Conservation (phyloP, 257 asterid genomes). For the Ajuga chamaepitys region DNA sequence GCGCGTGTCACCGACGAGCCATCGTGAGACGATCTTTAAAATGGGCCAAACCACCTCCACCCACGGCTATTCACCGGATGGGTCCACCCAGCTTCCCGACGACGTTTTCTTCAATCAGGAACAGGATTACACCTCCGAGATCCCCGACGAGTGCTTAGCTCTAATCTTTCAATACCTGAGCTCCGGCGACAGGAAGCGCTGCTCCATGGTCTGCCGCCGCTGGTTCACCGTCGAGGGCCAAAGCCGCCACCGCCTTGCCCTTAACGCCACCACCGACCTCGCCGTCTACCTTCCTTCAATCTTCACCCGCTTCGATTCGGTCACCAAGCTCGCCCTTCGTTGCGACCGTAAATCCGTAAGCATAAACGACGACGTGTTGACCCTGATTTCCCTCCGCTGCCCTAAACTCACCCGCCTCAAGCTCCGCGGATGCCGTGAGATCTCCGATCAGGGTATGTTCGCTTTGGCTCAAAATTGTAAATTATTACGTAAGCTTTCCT, state of each 20-base stretch:
- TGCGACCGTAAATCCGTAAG: conserved; percentile 67
- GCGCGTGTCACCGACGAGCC: conserved; percentile 10
- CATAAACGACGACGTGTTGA: conserved; percentile 50
- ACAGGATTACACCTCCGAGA: conserved; percentile 38
- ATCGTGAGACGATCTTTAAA: background rate
- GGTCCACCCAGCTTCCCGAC: background rate
- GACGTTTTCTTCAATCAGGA: conserved; percentile 13
- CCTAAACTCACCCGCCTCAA: conserved; percentile 54
- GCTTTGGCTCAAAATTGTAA: conserved; percentile 54
- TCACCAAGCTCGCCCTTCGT: conserved; percentile 65
- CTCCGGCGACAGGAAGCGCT: conserved; percentile 60
- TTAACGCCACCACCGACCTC: conserved; percentile 43
- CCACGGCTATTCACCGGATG: background rate
- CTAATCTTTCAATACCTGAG: conserved; percentile 60
- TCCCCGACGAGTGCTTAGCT: conserved; percentile 79
- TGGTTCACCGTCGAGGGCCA: conserved; percentile 76
- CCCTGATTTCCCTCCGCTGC: conserved; percentile 46
- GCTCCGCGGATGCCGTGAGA: conserved; percentile 75
- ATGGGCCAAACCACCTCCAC: conserved; percentile 17
- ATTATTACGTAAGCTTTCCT: conserved; percentile 55
- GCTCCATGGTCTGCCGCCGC: conserved; percentile 62
- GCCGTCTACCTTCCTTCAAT: conserved; percentile 28
- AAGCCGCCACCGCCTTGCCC: conserved; percentile 64
- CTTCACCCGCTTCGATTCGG: conserved; percentile 61
- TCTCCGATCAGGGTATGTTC: conserved; percentile 62